phyloP scores from a whole-genome alignment of 192 early-diverging fungal genomes.

The Coemansia guatemalensis region DNA sequence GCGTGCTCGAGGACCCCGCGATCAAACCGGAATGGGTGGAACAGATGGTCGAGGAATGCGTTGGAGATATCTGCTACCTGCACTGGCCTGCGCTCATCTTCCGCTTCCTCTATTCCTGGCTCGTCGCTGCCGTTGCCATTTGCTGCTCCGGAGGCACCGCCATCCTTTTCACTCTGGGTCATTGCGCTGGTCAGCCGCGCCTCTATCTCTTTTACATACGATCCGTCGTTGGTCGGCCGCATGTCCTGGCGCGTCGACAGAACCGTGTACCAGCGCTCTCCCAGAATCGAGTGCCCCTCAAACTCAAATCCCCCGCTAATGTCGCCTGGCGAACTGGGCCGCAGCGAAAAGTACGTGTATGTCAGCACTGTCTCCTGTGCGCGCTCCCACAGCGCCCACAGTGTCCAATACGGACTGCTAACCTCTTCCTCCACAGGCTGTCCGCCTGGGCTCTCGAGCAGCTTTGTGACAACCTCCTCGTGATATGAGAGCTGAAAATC shows the following conservation, averaged over 20 bases:
- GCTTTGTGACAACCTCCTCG: constrained; percentile 22
- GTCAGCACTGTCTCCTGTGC: constrained; percentile 38
- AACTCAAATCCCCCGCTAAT: constrained; percentile 14
- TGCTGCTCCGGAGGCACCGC: background rate
- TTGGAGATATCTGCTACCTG: constrained; percentile 33
- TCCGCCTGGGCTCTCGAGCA: constrained; percentile 26
- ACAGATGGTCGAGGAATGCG: constrained; percentile 48
- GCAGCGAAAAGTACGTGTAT: constrained; percentile 42
- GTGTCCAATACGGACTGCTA: constrained; percentile 31
- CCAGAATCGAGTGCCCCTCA: constrained; percentile 34
- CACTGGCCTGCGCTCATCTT: constrained; percentile 1
- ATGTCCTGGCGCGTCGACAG: constrained; percentile 27
- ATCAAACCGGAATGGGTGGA: constrained; percentile 43
- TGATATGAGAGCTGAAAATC: constrained; percentile 38
- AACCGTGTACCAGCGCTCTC: constrained; percentile 49
- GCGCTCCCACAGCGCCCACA: constrained; percentile 55
- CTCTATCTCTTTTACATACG: constrained; percentile 43
- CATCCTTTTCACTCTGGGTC: background rate
- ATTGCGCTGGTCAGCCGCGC: constrained; percentile 16
- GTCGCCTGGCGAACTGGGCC: constrained; percentile 7
- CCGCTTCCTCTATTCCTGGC: background rate
- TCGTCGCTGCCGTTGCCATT: background rate
- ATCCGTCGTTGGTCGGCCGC: constrained; percentile 27
- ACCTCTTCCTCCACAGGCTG: constrained; percentile 21
- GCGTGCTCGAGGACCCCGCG: constrained; percentile 43